A percentile compares a stretch with the other conserved stretches of the same genome.
phyloP scores from a whole-genome alignment of 2,329 filamentous ascomycete species.

The Neonectria ditissima region DNA sequence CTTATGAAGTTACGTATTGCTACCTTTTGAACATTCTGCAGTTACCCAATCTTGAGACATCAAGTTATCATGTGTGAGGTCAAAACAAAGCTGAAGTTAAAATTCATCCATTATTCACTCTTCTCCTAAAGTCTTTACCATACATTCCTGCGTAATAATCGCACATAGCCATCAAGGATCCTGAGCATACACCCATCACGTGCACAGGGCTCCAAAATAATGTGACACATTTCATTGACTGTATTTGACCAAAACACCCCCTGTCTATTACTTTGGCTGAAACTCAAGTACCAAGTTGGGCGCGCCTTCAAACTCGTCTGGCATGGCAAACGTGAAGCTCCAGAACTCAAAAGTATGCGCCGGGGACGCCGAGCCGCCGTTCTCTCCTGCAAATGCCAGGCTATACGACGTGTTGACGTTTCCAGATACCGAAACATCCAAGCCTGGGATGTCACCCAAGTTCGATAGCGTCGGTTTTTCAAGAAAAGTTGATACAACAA shows the following conservation, averaged over 20 bases:
- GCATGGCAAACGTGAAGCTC: slow-evolving; percentile 59
- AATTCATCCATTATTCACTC: too few relatives aligned
- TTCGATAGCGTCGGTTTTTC: slow-evolving; percentile 56
- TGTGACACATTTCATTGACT: neutral
- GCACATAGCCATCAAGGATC: too few relatives aligned
- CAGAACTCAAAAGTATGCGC: slow-evolving; percentile 58
- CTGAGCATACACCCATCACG: too few relatives aligned
- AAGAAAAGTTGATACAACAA: slow-evolving; percentile 61
- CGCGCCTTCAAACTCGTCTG: slow-evolving; percentile 34
- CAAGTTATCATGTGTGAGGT: too few relatives aligned
- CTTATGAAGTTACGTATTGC: too few relatives aligned
- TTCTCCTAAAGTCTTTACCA: too few relatives aligned
- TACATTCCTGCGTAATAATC: too few relatives aligned
- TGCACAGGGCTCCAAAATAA: neutral
- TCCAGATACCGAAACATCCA: slow-evolving; percentile 58
- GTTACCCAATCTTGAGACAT: too few relatives aligned
- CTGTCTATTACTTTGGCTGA: neutral
- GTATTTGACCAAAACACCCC: neutral
- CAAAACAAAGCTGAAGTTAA: too few relatives aligned
- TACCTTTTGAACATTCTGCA: too few relatives aligned
- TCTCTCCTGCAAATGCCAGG: slow-evolving; percentile 57
- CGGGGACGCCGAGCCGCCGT: slow-evolving; percentile 50
- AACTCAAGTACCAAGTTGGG: slow-evolving; percentile 25
- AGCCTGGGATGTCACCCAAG: slow-evolving; percentile 62
- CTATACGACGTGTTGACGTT: slow-evolving; percentile 56